These are phyloP conservation scores for Isoetes taiwanensis DNA, from an alignment of 75 land plant species.

Conservation along the genomic window DNA sequence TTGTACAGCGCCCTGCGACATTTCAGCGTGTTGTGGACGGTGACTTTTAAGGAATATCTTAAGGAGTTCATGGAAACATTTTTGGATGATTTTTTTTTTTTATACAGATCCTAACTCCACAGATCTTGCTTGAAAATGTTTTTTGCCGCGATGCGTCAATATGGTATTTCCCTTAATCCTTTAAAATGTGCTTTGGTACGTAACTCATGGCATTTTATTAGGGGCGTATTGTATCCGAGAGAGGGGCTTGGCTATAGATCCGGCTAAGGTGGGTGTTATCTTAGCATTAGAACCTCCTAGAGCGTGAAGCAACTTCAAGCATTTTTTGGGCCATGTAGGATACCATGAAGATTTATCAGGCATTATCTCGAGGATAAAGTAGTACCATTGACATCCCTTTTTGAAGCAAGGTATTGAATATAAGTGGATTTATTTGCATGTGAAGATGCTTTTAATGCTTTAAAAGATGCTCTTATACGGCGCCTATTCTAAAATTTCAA, in stretches of 20 bases:
- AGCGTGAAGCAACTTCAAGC: neutral
- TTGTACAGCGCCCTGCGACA: neutral
- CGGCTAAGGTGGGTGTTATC: slow-evolving; percentile 8
- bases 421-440: too few relatives aligned
- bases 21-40: too few relatives aligned
- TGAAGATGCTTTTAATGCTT: too few relatives aligned
- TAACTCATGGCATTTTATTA: slow-evolving; percentile 7
- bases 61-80: too few relatives aligned
- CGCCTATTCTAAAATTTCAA: too few relatives aligned
- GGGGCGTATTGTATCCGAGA: slow-evolving; percentile 9
- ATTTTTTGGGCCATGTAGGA: slow-evolving; percentile 16
- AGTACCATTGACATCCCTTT: slow-evolving; percentile 13
- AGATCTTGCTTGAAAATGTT: too few relatives aligned
- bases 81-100: too few relatives aligned
- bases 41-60: too few relatives aligned
- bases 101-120: too few relatives aligned
- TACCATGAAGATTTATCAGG: slow-evolving; percentile 8
- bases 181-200: neutral
- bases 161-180: neutral
- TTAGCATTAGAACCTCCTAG: slow-evolving; percentile 2
- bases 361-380: neutral
- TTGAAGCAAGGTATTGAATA: slow-evolving; percentile 4
- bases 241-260: slow-evolving; percentile 7
- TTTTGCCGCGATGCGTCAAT: neutral
- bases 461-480: too few relatives aligned